These are phyloP conservation scores for Amauroascus verrucosus DNA, from an alignment of 2,329 filamentous ascomycete genomes.

Conservation along the genomic window DNA sequence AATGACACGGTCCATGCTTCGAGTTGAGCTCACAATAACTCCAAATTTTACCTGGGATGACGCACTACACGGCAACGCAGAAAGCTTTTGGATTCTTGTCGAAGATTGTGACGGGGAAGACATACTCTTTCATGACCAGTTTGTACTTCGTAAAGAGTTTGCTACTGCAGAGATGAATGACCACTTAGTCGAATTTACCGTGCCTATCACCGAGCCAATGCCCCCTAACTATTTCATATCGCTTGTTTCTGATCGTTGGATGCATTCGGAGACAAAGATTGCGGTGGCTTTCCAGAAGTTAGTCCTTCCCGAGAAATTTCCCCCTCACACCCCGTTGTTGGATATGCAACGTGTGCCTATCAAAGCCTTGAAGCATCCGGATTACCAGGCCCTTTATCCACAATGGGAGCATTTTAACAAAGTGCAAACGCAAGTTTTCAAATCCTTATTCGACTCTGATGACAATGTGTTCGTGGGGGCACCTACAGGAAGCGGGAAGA, in stretches of 20 bases:
- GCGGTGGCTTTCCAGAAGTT: slow-evolving; percentile 92
- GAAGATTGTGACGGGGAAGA: slow-evolving; percentile 97
- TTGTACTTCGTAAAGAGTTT: slow-evolving; percentile 82
- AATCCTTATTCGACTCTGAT: slow-evolving; percentile 78
- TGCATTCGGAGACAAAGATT: slow-evolving; percentile 91
- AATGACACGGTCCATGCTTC: slow-evolving; percentile 84
- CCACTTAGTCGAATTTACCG: slow-evolving; percentile 90
- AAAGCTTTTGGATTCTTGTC: slow-evolving; percentile 94
- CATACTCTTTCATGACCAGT: slow-evolving; percentile 88
- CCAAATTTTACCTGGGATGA: slow-evolving; percentile 97
- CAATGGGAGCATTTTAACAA: slow-evolving; percentile 88
- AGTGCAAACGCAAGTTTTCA: slow-evolving; percentile 94
- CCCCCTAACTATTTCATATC: slow-evolving; percentile 98
- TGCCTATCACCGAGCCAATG: slow-evolving; percentile 94
- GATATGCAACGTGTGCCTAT: slow-evolving; percentile 87
- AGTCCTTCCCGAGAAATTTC: slow-evolving; percentile 88
- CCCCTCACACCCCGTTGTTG: slow-evolving; percentile 80
- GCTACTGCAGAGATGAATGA: slow-evolving; percentile 77
- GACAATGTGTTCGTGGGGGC: slow-evolving; percentile 90
- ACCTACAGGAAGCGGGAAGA: slow-evolving; percentile 93
- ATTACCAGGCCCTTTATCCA: slow-evolving; percentile 72
- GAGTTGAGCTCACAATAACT: slow-evolving; percentile 79
- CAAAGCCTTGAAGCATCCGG: slow-evolving; percentile 73
- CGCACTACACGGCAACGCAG: slow-evolving; percentile 70
- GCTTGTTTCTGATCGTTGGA: slow-evolving; percentile 90